Percentiles rank a stretch among this genome's conserved stretches.
These are phyloP conservation scores for Candida endomychidarum DNA, from an alignment of 805 yeast genomes.

Conservation along the genomic window DNA sequence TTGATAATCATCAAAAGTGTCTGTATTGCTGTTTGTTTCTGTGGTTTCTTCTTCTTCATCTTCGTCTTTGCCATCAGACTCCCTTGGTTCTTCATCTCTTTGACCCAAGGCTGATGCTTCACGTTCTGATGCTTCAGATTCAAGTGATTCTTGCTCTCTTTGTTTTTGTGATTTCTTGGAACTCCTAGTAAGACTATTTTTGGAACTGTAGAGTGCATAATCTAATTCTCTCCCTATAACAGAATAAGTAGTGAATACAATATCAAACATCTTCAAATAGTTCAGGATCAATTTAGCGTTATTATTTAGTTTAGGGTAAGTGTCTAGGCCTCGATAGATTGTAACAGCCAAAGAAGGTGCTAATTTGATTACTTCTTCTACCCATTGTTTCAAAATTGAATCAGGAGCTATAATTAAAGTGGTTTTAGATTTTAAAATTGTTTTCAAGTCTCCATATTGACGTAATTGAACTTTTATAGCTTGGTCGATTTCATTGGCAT, in stretches of 20 bases:
- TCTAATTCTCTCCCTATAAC: slow-evolving; percentile 75
- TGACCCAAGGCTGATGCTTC: background rate
- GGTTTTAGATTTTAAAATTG: slow-evolving; percentile 56
- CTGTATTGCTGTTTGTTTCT: background rate
- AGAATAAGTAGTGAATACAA: slow-evolving; percentile 77
- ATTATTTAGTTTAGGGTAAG: slow-evolving; percentile 26
- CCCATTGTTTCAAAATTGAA: slow-evolving; percentile 85
- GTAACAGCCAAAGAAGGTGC: slow-evolving; percentile 63
- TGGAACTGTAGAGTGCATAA: slow-evolving; percentile 70
- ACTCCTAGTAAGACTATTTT: slow-evolving; percentile 46
- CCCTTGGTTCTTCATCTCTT: background rate
- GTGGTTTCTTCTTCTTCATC: background rate
- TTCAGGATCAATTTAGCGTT: slow-evolving; percentile 48
- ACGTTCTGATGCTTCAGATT: background rate
- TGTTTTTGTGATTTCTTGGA: slow-evolving; percentile 24
- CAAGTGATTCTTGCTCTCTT: slow-evolving; percentile 9
- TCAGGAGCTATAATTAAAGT: slow-evolving; percentile 86
- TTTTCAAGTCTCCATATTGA: slow-evolving; percentile 42
- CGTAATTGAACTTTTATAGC: slow-evolving; percentile 27
- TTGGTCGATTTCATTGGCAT: slow-evolving; percentile 30
- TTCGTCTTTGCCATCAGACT: background rate
- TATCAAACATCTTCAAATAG: slow-evolving; percentile 61
- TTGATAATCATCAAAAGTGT: slow-evolving; percentile 19
- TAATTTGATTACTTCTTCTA: slow-evolving; percentile 58
- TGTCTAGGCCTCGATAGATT: slow-evolving; percentile 58